A percentile compares a stretch with the other conserved stretches of the same genome.
Conservation (phyloP, 1,284 basidiomycete genomes). For the Rhodotorula sp. region DNA sequence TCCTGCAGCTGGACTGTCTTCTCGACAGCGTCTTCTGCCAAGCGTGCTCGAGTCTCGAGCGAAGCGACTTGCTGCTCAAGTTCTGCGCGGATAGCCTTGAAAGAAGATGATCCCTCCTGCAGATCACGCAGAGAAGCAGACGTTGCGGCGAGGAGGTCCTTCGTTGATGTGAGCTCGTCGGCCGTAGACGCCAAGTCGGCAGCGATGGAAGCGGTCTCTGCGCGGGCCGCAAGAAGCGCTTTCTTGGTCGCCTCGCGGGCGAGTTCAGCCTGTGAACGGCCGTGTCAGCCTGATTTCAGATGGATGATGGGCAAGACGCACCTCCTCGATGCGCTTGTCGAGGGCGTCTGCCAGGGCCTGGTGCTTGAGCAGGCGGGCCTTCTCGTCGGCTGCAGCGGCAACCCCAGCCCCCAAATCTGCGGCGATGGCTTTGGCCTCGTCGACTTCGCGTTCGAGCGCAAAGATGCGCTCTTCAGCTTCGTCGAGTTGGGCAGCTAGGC, state of each 20-base stretch:
- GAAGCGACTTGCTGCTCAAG: too few species aligned
- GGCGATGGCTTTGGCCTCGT: neutral
- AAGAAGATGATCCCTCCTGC: too few species aligned
- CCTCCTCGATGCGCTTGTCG: neutral
- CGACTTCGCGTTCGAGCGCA: neutral
- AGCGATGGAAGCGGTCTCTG: neutral
- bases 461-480: neutral
- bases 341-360: too few species aligned
- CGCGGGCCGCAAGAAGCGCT: neutral
- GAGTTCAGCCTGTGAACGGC: neutral
- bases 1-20: too few species aligned
- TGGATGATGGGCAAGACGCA: neutral
- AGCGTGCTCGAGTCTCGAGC: conserved; percentile 1
- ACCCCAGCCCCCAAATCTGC: neutral
- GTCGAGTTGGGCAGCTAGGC: neutral
- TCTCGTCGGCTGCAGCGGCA: neutral
- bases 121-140: too few species aligned
- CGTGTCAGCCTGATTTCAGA: neutral
- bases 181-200: too few species aligned
- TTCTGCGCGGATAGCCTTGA: too few species aligned
- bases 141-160: too few species aligned
- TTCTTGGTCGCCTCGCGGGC: neutral
- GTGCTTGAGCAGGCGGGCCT: too few species aligned
- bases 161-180: too few species aligned
- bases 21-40: too few species aligned